phyloP scores from a whole-genome alignment of 2,329 filamentous ascomycete genomes.

The Mycosphaerella sp. region DNA sequence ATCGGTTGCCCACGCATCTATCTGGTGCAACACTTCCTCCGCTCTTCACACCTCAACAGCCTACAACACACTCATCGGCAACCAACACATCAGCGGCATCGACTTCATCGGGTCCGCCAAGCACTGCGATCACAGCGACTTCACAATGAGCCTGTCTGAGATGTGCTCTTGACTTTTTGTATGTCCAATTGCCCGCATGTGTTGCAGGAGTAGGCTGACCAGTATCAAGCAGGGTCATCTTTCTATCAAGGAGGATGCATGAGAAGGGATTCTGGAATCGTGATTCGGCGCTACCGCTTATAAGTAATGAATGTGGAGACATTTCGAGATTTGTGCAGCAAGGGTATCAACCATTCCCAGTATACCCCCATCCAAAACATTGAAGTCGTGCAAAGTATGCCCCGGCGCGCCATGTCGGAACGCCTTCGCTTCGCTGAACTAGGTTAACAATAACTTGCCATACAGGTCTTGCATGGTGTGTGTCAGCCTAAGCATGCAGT shows the following conservation, averaged over 20 bases:
- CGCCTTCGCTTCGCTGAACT: slow-evolving; percentile 12
- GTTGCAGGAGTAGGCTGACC: not conserved
- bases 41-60: not conserved
- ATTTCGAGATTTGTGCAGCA: not conserved
- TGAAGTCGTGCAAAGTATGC: not conserved
- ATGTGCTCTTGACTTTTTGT: not conserved
- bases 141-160: not conserved
- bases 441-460: slow-evolving; percentile 2
- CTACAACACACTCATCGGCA: not conserved
- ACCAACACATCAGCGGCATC: not conserved
- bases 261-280: not conserved
- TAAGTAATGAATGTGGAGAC: not conserved
- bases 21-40: not conserved
- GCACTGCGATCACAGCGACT: not conserved
- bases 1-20: slow-evolving; percentile 7
- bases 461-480: not conserved
- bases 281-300: not conserved
- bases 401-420: slow-evolving; percentile 4
- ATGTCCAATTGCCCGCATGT: not conserved
- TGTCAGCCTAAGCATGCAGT: slow-evolving; percentile 4
- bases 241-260: not conserved
- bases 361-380: not conserved
- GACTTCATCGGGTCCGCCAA: not conserved
- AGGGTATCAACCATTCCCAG: slow-evolving; percentile 5
- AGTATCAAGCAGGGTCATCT: not conserved